Evolutionary conservation across 1,284 basidiomycete genomes (phyloP).

Genomic region (Pterulicium gracile): DNA sequence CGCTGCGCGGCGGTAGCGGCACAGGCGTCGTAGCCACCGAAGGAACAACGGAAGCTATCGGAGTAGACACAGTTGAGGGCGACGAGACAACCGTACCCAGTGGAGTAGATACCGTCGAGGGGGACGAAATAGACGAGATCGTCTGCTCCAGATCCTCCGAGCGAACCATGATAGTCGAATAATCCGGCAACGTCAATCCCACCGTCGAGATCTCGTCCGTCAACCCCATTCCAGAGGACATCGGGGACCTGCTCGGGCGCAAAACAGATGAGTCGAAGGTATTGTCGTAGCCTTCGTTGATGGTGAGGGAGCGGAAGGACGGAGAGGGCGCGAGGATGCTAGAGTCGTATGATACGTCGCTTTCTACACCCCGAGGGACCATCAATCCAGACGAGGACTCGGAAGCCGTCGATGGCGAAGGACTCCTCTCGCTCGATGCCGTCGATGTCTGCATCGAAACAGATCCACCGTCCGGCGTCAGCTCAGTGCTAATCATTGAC

Average conservation of each 20-base stretch:
- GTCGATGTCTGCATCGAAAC: no score
- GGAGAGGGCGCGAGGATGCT: conserved; percentile 53
- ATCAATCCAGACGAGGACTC: no score
- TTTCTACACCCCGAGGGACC: conserved; percentile 49
- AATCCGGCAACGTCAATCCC: not conserved
- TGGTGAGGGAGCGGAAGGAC: conserved; percentile 42
- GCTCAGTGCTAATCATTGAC: no score
- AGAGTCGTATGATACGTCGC: conserved; percentile 61
- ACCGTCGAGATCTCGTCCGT: not conserved
- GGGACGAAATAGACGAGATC: conserved; percentile 16
- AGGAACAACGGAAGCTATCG: conserved; percentile 2
- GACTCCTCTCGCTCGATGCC: no score
- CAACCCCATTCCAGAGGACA: conserved; percentile 23
- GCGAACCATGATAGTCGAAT: not conserved
- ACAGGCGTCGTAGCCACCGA: conserved; percentile 11
- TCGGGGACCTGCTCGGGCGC: conserved; percentile 35
- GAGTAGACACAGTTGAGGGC: conserved; percentile 6
- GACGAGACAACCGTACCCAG: no score
- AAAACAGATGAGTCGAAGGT: conserved; percentile 54
- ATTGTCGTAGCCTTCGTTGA: conserved; percentile 45
- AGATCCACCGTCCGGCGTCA: no score
- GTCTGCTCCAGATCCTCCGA: not conserved
- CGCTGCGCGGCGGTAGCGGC: no score
- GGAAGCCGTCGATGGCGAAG: no score
- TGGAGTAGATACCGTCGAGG: conserved; percentile 26